These are phyloP conservation scores for Phtheirospermum japonicum DNA, from an alignment of 257 asterid species.

Conservation along the genomic window DNA sequence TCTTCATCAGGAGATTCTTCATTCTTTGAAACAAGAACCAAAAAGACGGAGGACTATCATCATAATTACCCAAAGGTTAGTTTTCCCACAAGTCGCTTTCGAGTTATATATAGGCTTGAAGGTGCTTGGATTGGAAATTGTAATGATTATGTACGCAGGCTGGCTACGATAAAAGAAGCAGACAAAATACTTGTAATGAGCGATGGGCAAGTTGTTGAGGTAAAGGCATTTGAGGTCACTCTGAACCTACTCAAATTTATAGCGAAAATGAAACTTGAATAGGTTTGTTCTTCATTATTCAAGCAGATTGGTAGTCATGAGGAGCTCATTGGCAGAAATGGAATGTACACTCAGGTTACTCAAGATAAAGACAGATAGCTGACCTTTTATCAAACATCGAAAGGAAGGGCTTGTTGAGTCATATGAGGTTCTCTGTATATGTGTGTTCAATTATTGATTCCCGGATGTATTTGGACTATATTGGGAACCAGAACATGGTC, in stretches of 20 bases:
- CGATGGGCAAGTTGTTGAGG: slow-evolving; percentile 44
- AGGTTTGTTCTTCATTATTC: slow-evolving; percentile 13
- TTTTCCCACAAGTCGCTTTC: background rate
- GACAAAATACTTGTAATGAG: slow-evolving; percentile 47
- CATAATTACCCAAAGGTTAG: slow-evolving; percentile 47
- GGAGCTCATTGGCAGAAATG: slow-evolving; percentile 30
- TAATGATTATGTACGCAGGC: slow-evolving; percentile 31
- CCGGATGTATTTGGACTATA: too few species aligned
- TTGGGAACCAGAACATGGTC: too few species aligned
- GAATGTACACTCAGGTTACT: too few species aligned
- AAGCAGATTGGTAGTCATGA: slow-evolving; percentile 39
- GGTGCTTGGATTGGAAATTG: background rate
- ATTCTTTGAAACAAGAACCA: slow-evolving; percentile 32
- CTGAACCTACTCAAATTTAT: background rate
- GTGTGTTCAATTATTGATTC: too few species aligned
- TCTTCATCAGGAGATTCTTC: slow-evolving; percentile 35
- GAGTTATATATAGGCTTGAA: background rate
- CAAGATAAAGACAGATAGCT: slow-evolving; percentile 1
- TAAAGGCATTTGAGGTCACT: slow-evolving; percentile 18
- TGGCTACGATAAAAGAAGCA: slow-evolving; percentile 43
- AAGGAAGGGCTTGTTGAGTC: too few species aligned
- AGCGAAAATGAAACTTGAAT: background rate
- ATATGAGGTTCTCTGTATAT: too few species aligned
- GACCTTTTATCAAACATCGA: too few species aligned
- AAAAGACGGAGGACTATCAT: slow-evolving; percentile 36